Conservation (phyloP, 176 grass and related monocot species). For the Raddia distichophylla region DNA sequence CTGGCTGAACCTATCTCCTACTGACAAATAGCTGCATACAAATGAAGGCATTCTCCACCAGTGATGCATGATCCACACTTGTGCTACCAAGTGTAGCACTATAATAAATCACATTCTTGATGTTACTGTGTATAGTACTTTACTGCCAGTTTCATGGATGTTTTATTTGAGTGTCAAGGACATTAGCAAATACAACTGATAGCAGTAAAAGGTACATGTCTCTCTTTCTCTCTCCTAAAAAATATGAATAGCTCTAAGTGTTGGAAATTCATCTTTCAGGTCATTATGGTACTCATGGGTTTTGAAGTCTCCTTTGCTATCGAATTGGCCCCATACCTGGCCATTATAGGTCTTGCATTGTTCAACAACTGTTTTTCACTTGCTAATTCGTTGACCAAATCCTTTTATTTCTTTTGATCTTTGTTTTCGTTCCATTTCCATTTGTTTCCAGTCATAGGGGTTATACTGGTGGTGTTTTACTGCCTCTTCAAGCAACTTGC, state of each 20-base stretch:
- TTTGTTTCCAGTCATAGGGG: background rate
- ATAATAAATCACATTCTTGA: background rate
- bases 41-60: background rate
- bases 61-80: background rate
- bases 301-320: background rate
- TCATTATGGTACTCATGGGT: background rate
- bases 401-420: background rate
- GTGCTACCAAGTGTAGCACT: background rate
- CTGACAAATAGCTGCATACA: background rate
- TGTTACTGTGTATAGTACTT: too few species aligned
- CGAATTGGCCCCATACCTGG: background rate
- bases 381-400: background rate
- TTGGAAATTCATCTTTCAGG: background rate
- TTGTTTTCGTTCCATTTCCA: background rate
- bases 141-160: background rate
- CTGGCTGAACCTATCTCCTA: background rate
- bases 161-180: background rate
- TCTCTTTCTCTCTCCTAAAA: background rate
- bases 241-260: background rate
- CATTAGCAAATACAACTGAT: background rate
- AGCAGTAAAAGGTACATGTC: background rate
- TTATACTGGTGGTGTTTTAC: constrained; percentile 3
- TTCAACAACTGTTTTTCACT: background rate
- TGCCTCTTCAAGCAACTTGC: constrained; percentile 16
- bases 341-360: background rate